phyloP scores from a whole-genome alignment of 805 yeast species.

The Candida xiaguanensis region DNA sequence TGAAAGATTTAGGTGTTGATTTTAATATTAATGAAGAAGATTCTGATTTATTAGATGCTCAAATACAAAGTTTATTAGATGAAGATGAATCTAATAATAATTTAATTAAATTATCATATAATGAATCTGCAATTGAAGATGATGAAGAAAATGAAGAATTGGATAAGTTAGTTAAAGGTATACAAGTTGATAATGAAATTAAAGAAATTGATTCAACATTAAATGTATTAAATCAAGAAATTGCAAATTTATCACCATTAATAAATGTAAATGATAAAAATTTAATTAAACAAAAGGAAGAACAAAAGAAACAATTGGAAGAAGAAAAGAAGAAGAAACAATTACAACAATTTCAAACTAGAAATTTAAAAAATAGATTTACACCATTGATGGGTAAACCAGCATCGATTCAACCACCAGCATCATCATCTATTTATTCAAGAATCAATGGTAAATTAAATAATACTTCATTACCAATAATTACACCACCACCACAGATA shows the following conservation, averaged over 20 bases:
- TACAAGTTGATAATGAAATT: conserved; percentile 12
- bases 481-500: too few relatives aligned
- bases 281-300: conserved; percentile 20
- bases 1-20: conserved; percentile 33
- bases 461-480: neutral
- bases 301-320: conserved; percentile 16
- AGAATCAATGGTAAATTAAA: conserved; percentile 19
- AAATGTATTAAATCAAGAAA: conserved; percentile 35
- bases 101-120: conserved; percentile 14
- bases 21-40: conserved; percentile 24
- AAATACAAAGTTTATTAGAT: conserved; percentile 27
- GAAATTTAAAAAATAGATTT: conserved; percentile 14
- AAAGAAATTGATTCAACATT: conserved; percentile 24
- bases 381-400: conserved; percentile 43
- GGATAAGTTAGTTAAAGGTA: conserved; percentile 26
- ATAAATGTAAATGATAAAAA: conserved; percentile 34
- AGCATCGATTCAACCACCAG: conserved; percentile 43
- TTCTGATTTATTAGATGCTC: conserved; percentile 27
- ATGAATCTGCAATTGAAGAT: conserved; percentile 21
- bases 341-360: conserved; percentile 10
- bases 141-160: conserved; percentile 37
- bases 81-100: conserved; percentile 17
- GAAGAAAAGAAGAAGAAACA: conserved; percentile 19
- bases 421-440: conserved; percentile 28
- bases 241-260: conserved; percentile 34